Conservation (phyloP, 371 early-diverging fungal genomes). For the Haplosporangium sp. region DNA sequence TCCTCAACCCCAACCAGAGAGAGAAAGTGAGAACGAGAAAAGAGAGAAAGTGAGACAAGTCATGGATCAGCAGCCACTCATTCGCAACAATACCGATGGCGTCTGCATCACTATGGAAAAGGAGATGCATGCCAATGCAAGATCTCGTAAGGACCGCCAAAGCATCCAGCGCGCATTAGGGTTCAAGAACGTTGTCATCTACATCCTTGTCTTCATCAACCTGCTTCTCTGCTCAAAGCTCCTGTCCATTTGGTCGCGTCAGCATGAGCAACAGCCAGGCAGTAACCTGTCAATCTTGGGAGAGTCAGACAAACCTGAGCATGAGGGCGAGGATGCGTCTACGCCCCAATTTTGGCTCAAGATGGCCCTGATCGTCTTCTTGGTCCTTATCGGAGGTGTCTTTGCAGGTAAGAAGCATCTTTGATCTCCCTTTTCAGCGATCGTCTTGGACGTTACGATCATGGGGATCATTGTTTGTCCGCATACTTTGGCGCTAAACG, state of each 20-base stretch:
- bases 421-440: too few relatives aligned
- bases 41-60: background rate
- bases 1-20: background rate
- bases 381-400: constrained; percentile 50
- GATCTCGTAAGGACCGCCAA: constrained; percentile 9
- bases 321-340: constrained; percentile 26
- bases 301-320: constrained; percentile 2
- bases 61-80: background rate
- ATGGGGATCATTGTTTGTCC: background rate
- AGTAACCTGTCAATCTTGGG: background rate
- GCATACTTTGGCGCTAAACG: background rate
- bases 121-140: constrained; percentile 2
- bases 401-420: constrained; percentile 35
- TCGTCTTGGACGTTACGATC: too few relatives aligned
- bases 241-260: constrained; percentile 10
- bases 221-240: constrained; percentile 34
- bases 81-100: background rate
- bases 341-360: constrained; percentile 57
- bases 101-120: background rate
- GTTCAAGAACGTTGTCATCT: constrained; percentile 43
- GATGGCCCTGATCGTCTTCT: constrained; percentile 48
- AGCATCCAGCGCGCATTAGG: constrained; percentile 22
- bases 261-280: constrained; percentile 3
- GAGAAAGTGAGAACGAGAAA: background rate
- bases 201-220: constrained; percentile 45